Base-by-base conservation (phyloP, 192 early-diverging fungal genomes). In the Entomortierella parvispora region DNA sequence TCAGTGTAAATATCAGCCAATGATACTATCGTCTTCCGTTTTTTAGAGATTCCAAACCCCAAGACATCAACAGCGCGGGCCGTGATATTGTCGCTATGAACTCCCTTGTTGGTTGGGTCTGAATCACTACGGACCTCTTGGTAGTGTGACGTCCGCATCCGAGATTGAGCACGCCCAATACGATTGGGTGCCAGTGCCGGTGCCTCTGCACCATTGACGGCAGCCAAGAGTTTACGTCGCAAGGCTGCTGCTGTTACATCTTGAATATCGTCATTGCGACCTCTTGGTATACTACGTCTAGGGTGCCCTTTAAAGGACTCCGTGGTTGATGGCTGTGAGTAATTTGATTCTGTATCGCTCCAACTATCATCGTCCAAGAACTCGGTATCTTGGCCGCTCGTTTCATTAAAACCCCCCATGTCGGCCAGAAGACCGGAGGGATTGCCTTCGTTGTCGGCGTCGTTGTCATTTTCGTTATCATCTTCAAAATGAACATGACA, bases 401-500 rank as follows among this genome's bases (percentile, higher is more conserved):
- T 37, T 42, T 17, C 20, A 52, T 50, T 15, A 44, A 12, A 8
- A 26, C 34, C 25, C 45, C 40, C 6, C 23, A 22, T 10, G 20
- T 8, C 23, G 42, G 40, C 8, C 37, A 58, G 32, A 53, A 40
- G 2, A n/a, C 58, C 62, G 61, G 44, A 31, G 26, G 15, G 44
- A 47, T 51, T 59, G 22, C 45, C 43, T 17, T 45, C 25, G n/a
- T 23, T 2, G 17, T 43, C 17, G 0, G n/a, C 66, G 22, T 25
- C 51, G 31, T 80, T 82, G 26, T 88, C 87, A 55, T 89, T 82
- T 15, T 82, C 88, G 34, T 93, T 90, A 63, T 97, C 96, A 12
- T 93, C 90, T 74, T 95, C 95, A 50, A 95, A 86, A 32, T 88
- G 89, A 55, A 95, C 94, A 57, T 97, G 96, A 72, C 87, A 90